Base-by-base conservation (phyloP, 2,329 filamentous ascomycete species). In the Trichoderma atrobrunneum region DNA sequence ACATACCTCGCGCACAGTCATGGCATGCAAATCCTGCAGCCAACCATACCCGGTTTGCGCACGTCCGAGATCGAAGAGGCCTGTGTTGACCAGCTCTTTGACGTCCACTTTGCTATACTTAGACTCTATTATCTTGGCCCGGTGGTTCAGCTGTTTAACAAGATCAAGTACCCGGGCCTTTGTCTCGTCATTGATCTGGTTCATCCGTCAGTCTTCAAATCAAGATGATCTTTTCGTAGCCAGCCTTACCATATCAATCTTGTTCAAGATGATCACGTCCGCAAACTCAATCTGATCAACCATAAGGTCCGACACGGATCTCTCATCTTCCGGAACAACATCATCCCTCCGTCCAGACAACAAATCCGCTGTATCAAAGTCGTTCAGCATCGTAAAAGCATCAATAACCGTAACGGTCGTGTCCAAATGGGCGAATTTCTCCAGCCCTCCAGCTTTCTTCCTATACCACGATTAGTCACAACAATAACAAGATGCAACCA, bases 271-370 rank as follows among this genome's bases (percentile, higher is more conserved):
- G 16, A 93, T 86, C 7, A 93, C 90, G 74, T 93, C 91, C 0
- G 91, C 91, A 75, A 94, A 94, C 79, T 94, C 92, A 72, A 93
- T 92, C 76, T 93, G 91, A 75, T 93, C 91, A 0, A 92, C 90
- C 86, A 93, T 92, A 0, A 94, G 84, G 75, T 93, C 91, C 0
- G 91, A 92, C 3, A 94, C 91, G 0, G 90, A 93, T 0, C 91
- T 84, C 75, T 94, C 91, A 73, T 94, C 92, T 74, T 93, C 91
- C 0, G 88, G 79, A 6, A 87, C 84, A 2, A 91, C 88, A 32
- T 91, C 89, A 6, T 90, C 85, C 14, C 84, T 89, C 2, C 91
- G 86, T 26, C 89, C 86, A 0, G 90, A 90, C 0, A 93, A 81
- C 16, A 93, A 86, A 72, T 93, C 90, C 1, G 86, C 85, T 0